Evolutionary conservation across 192 early-diverging fungal species (phyloP).

Genomic region (Backusella westeae): DNA sequence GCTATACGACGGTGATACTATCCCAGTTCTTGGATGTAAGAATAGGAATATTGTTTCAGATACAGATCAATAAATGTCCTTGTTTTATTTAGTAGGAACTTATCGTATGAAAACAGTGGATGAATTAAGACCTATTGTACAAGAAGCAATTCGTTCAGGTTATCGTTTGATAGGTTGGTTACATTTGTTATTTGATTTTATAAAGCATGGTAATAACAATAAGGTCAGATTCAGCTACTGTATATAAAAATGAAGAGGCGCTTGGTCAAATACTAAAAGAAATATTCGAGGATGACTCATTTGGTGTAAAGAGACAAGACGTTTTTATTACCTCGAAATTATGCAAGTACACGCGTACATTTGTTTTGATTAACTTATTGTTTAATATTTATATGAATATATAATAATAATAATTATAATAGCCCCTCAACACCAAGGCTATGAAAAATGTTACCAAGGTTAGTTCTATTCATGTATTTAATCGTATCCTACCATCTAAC

Average conservation of each 20-base stretch:
- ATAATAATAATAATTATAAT: not conserved
- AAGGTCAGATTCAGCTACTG: conserved; percentile 59
- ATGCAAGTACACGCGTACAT: conserved; percentile 24
- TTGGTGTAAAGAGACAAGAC: conserved; percentile 54
- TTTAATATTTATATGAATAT: not conserved
- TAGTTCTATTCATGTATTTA: not conserved
- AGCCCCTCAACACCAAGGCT: conserved; percentile 72
- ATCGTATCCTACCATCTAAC: not conserved
- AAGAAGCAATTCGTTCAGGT: conserved; percentile 39
- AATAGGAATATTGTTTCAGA: not conserved
- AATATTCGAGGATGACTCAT: conserved; percentile 41
- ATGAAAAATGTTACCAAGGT: conserved; percentile 54
- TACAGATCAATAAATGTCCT: not conserved
- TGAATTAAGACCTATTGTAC: conserved; percentile 33
- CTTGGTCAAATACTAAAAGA: conserved; percentile 53
- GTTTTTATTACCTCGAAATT: conserved; percentile 73
- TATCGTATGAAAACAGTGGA: conserved; percentile 38
- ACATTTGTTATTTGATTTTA: not conserved
- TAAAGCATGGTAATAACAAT: not conserved
- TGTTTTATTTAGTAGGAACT: conserved; percentile 38
- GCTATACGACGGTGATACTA: conserved; percentile 1
- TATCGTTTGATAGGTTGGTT: conserved; percentile 45
- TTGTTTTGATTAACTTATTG: not conserved
- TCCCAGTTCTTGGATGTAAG: conserved; percentile 14
- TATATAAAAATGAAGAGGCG: conserved; percentile 61